Percentiles rank a stretch among this genome's conserved stretches.
Conservation (phyloP, 345 rosid genomes). For the Citrus mangshanensis region DNA sequence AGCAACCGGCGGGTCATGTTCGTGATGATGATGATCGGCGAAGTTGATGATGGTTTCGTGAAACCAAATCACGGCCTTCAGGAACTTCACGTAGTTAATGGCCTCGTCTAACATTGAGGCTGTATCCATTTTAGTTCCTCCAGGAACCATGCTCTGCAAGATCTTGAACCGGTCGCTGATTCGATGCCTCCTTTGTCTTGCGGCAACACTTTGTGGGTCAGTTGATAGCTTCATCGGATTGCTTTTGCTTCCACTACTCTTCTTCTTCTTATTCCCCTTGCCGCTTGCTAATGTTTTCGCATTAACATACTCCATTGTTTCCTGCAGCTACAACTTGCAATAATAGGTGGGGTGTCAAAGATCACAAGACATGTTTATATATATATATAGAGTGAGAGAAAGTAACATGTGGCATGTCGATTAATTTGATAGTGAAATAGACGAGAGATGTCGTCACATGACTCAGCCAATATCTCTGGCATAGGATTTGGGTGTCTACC, state of each 20-base stretch:
- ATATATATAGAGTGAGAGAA: conserved; percentile 1
- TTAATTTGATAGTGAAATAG: not conserved
- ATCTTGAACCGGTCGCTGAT: conserved; percentile 86
- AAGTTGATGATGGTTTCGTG: conserved; percentile 50
- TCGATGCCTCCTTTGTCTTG: conserved; percentile 79
- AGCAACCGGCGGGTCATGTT: conserved; percentile 2
- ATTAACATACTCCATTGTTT: conserved; percentile 24
- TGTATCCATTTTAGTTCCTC: conserved; percentile 86
- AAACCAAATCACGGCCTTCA: conserved; percentile 72
- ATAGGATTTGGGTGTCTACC: conserved; percentile 48
- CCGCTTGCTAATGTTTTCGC: not conserved
- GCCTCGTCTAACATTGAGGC: conserved; percentile 90
- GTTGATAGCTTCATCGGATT: conserved; percentile 54
- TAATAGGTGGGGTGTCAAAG: not conserved
- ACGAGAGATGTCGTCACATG: conserved; percentile 29
- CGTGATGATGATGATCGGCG: conserved; percentile 15
- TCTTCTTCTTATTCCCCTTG: conserved; percentile 21
- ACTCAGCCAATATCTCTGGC: conserved; percentile 39
- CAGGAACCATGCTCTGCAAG: conserved; percentile 81
- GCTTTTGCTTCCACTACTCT: conserved; percentile 13
- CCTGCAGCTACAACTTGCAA: not conserved
- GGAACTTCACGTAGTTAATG: conserved; percentile 82
- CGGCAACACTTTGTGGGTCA: conserved; percentile 91
- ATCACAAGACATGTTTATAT: not conserved
- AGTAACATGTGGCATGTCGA: conserved; percentile 1